A percentile compares a stretch with the other conserved stretches of the same genome.
These are phyloP conservation scores for Aphanomyces invadans DNA, from an alignment of 352 stramenopile genomes.

Conservation along the genomic window DNA sequence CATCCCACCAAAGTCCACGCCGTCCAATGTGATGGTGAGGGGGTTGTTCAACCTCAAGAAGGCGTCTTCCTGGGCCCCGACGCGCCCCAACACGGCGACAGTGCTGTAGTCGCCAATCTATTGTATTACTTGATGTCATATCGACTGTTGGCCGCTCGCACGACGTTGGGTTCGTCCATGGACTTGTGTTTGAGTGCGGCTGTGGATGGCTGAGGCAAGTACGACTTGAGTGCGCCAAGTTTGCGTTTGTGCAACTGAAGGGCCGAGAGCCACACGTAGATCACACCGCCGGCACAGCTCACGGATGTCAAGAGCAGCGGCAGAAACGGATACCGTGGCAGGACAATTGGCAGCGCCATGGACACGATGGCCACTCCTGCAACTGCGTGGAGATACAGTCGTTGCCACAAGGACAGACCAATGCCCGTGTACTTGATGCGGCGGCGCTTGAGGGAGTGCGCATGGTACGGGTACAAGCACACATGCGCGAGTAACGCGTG, in stretches of 20 bases:
- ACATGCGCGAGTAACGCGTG: conserved; percentile 59
- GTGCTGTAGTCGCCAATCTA: no score
- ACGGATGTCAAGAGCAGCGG: conserved; percentile 77
- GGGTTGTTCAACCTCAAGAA: conserved; percentile 1
- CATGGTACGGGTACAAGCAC: conserved; percentile 55
- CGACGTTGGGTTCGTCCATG: not conserved
- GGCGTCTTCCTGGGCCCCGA: not conserved
- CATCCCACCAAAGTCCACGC: not conserved
- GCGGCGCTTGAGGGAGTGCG: conserved; percentile 57
- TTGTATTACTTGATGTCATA: conserved; percentile 15
- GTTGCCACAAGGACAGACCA: conserved; percentile 46
- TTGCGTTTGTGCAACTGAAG: conserved; percentile 60
- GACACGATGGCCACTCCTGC: conserved; percentile 36
- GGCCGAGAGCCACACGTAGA: conserved; percentile 67
- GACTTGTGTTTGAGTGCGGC: not conserved
- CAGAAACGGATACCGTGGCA: conserved; percentile 52
- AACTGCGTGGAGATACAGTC: conserved; percentile 34
- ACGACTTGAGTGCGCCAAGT: conserved; percentile 58
- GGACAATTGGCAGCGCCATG: conserved; percentile 47
- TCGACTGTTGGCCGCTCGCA: not conserved
- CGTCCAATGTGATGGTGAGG: not conserved
- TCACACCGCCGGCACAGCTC: conserved; percentile 55
- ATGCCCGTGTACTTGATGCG: conserved; percentile 61
- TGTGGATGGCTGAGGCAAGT: conserved; percentile 27
- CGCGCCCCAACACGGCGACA: no score